Percentiles rank a stretch among this genome's conserved stretches.
phyloP scores from a whole-genome alignment of 2,329 filamentous ascomycete species.

The Scytalidium lignicola region DNA sequence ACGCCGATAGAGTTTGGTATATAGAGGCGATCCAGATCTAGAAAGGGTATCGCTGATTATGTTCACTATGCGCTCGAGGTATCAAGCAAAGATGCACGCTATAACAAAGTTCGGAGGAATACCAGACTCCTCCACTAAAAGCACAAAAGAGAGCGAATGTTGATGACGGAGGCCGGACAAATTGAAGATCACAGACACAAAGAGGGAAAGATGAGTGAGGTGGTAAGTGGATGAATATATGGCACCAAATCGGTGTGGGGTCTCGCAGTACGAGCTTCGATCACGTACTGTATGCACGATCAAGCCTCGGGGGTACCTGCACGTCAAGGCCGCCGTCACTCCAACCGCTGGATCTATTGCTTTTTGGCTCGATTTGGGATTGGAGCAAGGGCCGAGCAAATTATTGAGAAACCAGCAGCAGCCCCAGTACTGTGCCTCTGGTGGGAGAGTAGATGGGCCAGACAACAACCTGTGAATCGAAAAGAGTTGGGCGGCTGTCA shows the following conservation, averaged over 20 bases:
- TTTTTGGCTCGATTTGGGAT: slow-evolving; percentile 13
- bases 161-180: slow-evolving; percentile 8
- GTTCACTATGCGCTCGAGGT: slow-evolving; percentile 10
- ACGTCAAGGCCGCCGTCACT: slow-evolving; percentile 22
- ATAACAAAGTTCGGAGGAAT: slow-evolving; percentile 27
- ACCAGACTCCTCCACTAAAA: slow-evolving; percentile 31
- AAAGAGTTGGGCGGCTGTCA: not conserved
- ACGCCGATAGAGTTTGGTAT: not conserved
- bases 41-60: slow-evolving; percentile 4
- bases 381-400: slow-evolving; percentile 5
- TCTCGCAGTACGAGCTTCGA: not conserved
- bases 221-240: slow-evolving; percentile 19
- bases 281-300: not conserved
- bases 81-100: slow-evolving; percentile 7
- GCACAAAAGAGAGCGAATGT: slow-evolving; percentile 24
- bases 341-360: slow-evolving; percentile 27
- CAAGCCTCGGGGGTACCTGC: slow-evolving; percentile 15
- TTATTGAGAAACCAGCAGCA: not conserved
- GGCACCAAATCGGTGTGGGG: slow-evolving; percentile 17
- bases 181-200: slow-evolving; percentile 6
- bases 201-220: slow-evolving; percentile 12
- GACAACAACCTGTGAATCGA: not conserved
- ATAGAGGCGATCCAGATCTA: not conserved
- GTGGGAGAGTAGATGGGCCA: not conserved
- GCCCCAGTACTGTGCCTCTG: no score